A percentile compares a stretch with the other conserved stretches of the same genome.
These are phyloP conservation scores for Onygenales sp. DNA, from an alignment of 2,329 filamentous ascomycete genomes.

Conservation along the genomic window DNA sequence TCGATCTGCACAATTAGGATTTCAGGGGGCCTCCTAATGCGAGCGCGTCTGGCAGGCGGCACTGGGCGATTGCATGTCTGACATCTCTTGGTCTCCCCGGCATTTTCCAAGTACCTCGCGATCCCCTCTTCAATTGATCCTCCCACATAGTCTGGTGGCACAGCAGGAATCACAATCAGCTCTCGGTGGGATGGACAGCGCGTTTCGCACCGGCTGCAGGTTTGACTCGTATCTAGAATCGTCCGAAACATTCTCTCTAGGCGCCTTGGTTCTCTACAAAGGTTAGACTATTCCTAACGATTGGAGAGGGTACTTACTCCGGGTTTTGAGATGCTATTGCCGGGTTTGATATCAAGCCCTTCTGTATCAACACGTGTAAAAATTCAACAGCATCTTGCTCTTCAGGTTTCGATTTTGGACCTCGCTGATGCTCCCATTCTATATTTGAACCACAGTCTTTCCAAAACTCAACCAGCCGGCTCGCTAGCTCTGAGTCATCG, in stretches of 20 bases:
- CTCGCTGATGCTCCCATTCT: neutral
- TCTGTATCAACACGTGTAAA: conserved; percentile 1
- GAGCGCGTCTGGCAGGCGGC: neutral
- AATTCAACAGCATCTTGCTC: conserved; percentile 10
- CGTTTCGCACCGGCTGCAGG: neutral
- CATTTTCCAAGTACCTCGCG: neutral
- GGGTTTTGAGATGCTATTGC: neutral
- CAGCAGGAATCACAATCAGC: too few species aligned
- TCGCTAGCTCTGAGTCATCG: neutral
- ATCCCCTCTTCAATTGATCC: neutral
- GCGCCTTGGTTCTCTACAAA: neutral
- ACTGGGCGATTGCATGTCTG: neutral
- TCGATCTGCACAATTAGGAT: conserved; percentile 10
- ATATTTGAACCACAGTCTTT: neutral
- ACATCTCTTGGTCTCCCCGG: neutral
- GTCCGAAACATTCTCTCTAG: neutral
- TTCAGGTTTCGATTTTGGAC: neutral
- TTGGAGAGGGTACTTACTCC: neutral
- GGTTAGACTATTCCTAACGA: neutral
- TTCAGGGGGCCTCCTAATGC: conserved; percentile 10
- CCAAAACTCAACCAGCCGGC: neutral
- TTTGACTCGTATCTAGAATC: neutral
- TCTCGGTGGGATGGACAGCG: neutral
- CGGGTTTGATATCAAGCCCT: neutral
- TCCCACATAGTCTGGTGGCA: too few species aligned